Evolutionary conservation across 805 yeast genomes (phyloP), one percentile per base, ranked within the genome.

Genomic region (Nakazawaea holstii): DNA sequence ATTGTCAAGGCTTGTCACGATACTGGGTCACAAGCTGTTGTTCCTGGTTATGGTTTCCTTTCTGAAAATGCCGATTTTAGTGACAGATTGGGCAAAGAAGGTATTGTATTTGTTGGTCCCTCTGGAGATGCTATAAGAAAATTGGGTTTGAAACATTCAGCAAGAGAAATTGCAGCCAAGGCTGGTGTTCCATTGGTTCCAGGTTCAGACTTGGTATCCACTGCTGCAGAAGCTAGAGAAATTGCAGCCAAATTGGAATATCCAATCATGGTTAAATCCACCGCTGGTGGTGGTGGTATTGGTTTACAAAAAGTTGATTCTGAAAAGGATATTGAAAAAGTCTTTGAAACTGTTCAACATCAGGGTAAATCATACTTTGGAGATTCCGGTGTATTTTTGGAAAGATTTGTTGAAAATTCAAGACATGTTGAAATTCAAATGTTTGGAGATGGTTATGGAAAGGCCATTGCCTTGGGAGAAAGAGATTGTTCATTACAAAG

Each of bases 251-350:
- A 77, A 57, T 71, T 92, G 43, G 86, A 77, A 49, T 94, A 88
- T 58, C 98, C 98, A 28, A 80, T 92, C 31, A 92, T 92, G 98
- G 87, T 94, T 43, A 92, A 92, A 67, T 86, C 96, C 26, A 94
- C 99, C 52, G 98, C 98, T 26, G 99, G 99, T 63, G 99, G 99
- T 60, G 99, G 99, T 67, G 99, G 99, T 68, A 92, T 92, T 60
- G 99, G 99, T 54, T 72, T 92, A 56, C 97, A 92, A 66, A 87
- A 90, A 62, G 97, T 91, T 50, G 96, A 91, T 59, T 75, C 81
- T 32, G 87, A 79, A 55, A 80, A 65, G 15, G 97, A 94, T 51
- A 81, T 94, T 53, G 87, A 81, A 67, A 70, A 85, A 52, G 95
- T 91, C 11, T 92, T 89, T 67, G 86, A 80, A 59, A 84, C 96